Evolutionary conservation across 1,139 yeast genomes (phyloP).

Genomic region (Geotrichum histeridarum): DNA sequence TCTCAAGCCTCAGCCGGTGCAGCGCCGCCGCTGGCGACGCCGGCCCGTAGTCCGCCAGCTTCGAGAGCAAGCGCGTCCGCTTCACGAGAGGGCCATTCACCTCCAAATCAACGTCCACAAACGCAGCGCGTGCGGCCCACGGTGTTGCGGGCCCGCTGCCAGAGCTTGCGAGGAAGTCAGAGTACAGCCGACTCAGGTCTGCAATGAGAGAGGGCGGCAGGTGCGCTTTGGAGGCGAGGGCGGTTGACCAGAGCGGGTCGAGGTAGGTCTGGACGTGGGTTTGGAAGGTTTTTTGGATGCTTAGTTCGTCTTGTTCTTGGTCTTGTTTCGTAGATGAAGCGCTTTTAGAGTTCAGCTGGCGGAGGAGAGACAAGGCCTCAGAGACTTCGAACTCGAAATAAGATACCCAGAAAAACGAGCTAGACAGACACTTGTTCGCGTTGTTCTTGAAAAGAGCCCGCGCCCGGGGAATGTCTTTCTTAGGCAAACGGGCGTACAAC

Average conservation of each 20-base stretch:
- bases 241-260: slow-evolving; percentile 16
- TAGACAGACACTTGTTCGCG: slow-evolving; percentile 8
- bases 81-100: slow-evolving; percentile 35
- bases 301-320: neutral
- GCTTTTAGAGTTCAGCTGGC: neutral
- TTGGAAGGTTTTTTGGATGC: slow-evolving; percentile 3
- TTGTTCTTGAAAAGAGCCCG: slow-evolving; percentile 12
- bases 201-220: slow-evolving; percentile 13
- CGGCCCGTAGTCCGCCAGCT: slow-evolving; percentile 24
- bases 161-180: slow-evolving; percentile 7
- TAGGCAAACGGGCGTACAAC: slow-evolving; percentile 3
- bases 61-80: slow-evolving; percentile 24
- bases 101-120: slow-evolving; percentile 35
- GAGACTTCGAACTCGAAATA: slow-evolving; percentile 34
- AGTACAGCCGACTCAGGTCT: slow-evolving; percentile 8
- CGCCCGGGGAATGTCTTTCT: slow-evolving; percentile 5
- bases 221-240: slow-evolving; percentile 4
- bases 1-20: slow-evolving; percentile 27
- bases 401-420: slow-evolving; percentile 30
- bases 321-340: neutral
- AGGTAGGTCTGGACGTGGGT: slow-evolving; percentile 16
- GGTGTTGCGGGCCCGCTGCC: slow-evolving; percentile 14
- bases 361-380: slow-evolving; percentile 16
- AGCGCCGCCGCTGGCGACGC: slow-evolving; percentile 21
- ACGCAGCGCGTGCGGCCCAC: slow-evolving; percentile 14